Percentiles rank a stretch among this genome's conserved stretches.
Conservation (phyloP, 1,139 yeast genomes). For the Sugiyamaella xylanicola region DNA sequence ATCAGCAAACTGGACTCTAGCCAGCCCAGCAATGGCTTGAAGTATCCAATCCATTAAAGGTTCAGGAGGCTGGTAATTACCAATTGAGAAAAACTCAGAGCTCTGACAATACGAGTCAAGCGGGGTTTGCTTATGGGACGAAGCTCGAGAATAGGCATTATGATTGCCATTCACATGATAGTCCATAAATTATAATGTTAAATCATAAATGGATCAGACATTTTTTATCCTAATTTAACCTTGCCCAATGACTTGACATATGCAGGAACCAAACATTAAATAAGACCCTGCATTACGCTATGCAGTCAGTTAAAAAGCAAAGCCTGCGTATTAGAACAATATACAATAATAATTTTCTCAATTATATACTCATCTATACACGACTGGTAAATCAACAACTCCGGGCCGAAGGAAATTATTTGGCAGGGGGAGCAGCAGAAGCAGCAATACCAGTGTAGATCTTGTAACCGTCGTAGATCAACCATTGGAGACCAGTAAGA, state of each 20-base stretch:
- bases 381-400: neutral
- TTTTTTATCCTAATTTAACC: neutral
- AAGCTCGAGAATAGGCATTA: neutral
- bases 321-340: slow-evolving; percentile 3
- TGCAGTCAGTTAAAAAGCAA: neutral
- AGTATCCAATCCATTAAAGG: slow-evolving; percentile 19
- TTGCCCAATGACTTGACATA: neutral
- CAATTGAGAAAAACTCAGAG: neutral
- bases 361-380: slow-evolving; percentile 10
- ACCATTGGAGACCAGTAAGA: slow-evolving; percentile 95
- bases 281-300: neutral
- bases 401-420: slow-evolving; percentile 1
- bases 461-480: slow-evolving; percentile 91
- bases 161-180: neutral
- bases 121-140: neutral
- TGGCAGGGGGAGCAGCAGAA: slow-evolving; percentile 60
- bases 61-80: neutral
- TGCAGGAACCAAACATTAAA: neutral
- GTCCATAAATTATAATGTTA: neutral
- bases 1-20: slow-evolving; percentile 60
- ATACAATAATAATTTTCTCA: slow-evolving; percentile 1
- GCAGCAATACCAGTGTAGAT: slow-evolving; percentile 82
- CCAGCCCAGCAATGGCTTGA: slow-evolving; percentile 16
- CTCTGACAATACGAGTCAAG: too few species aligned
- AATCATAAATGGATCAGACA: neutral